Evolutionary conservation across 164 flowering plant genomes (phyloP), one percentile per base, ranked within the genome.

Genomic region (Liquidambar formosana): DNA sequence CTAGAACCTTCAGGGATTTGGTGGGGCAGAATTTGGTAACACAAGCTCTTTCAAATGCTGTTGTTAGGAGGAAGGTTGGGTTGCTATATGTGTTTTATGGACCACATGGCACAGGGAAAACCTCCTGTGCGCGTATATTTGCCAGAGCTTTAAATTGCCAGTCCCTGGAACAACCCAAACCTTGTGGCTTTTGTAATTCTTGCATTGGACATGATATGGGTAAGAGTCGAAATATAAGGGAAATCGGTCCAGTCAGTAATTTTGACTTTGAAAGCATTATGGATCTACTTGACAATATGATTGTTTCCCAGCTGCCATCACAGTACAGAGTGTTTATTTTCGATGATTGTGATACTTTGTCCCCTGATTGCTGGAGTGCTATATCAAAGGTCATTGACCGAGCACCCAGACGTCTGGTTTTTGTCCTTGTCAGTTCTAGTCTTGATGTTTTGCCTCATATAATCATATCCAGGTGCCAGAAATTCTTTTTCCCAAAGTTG

Each of bases 31-130:
- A 85, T 73, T 78, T 96, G 77, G 99, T 89, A 0, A 84, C 78
- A 8, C 99, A 87, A 76, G 99, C 99, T 77, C 97, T 96, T 76
- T 85, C 95, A 38, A 96, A 96, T 83, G 99, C 99, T 64, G 85
- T 88, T 63, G 65, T 65, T 47, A 85, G 75, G 73, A 82, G 85
- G 77, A 93, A 85, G 78, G 78, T 96, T 56, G 98, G 97, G 43
- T 57, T 89, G 64, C 76, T 96, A 2, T 93, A 96, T 79, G 91
- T 93, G 51, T 96, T 96, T 73, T 84, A 93, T 75, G 99, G 99
- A 18, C 97, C 98, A 71, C 97, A 88, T 78, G 99, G 99, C 18
- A 93, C 97, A 2, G 99, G 99, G 22, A 96, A 96, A 75, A 93
- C 99, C 38, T 96, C 99, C 0, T 91, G 91, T 60, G 98, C 99